Evolutionary conservation across 306 rosid genomes (phyloP), one percentile per base, ranked within the genome.

Genomic region (Prunus dulcis): DNA sequence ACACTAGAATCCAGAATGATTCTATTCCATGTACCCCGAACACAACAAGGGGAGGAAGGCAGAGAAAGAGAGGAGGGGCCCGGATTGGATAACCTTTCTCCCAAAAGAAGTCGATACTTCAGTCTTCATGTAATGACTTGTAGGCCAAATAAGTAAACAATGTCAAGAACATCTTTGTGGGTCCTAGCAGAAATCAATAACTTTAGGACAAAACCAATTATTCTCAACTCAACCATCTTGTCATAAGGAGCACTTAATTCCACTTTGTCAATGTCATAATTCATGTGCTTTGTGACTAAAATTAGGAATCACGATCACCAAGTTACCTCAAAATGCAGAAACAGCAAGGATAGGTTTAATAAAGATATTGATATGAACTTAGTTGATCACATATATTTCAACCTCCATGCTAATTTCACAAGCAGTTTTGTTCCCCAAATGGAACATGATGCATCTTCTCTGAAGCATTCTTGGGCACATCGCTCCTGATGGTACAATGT

Each of bases 61-160:
- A 12, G 15, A 56, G 62, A 20, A 20, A 12, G 49, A 47, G 41
- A 58, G 17, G 34, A 13, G 6, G 56, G 69, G 19, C 19, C 45
- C n/a, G 12, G 27, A 67, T 51, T 79, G 56, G 73, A 66, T 32
- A 46, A 46, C 63, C 71, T 20, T 14, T 30, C 57, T 56, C 61
- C 62, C 32, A 64, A 69, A 71, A 41, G 67, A 72, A 27, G 38
- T 76, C 76, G 50, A 19, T 63, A 52, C 69, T 75, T 60, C 47
- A 69, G 78, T 80, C 56, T 68, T 68, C 56, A 73, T 45, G 71
- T 62, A 41, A 67, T 72, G 81, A 83, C 68, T 75, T 52, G 72
- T 23, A 45, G 76, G 47, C 30, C 68, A 76, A 60, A 41, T 45
- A 52, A 43, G 57, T 49, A 20, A 52, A 74, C 76, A 60, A 73